A percentile compares a stretch with the other conserved stretches of the same genome.
Conservation (phyloP, 1,284 basidiomycete genomes). For the Vanrija humicola region DNA sequence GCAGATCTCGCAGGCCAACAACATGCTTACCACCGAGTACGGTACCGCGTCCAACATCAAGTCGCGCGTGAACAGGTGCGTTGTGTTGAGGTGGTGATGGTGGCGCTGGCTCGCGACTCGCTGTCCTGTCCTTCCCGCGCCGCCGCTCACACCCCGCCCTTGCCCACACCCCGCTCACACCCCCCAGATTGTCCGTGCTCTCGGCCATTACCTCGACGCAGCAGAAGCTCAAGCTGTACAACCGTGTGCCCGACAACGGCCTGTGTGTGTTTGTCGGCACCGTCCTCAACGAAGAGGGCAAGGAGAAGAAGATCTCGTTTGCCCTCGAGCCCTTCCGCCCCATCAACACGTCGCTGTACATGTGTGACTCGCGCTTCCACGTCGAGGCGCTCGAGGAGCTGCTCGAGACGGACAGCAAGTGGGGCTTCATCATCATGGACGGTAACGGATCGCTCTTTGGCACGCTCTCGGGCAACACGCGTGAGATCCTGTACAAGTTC, state of each 20-base stretch:
- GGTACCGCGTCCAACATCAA: conserved; percentile 99
- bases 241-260: conserved; percentile 91
- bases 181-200: conserved; percentile 71
- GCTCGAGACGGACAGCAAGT: conserved; percentile 94
- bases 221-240: conserved; percentile 94
- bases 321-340: conserved; percentile 98
- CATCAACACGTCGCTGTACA: conserved; percentile 98
- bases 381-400: conserved; percentile 96
- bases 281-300: conserved; percentile 95
- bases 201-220: conserved; percentile 99
- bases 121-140: too few relatives aligned
- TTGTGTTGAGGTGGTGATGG: not conserved
- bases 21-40: conserved; percentile 98
- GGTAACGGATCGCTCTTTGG: conserved; percentile 69
- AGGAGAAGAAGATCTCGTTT: conserved; percentile 97
- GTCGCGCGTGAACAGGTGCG: conserved; percentile 86
- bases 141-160: too few relatives aligned
- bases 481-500: conserved; percentile 96
- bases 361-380: conserved; percentile 99
- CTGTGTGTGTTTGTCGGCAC: conserved; percentile 97
- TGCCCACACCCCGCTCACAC: too few relatives aligned
- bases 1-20: conserved; percentile 89
- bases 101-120: too few relatives aligned
- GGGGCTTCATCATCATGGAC: conserved; percentile 97
- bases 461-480: conserved; percentile 92